phyloP scores from a whole-genome alignment of 192 early-diverging fungal species.

The Jimgerdemannia flammicorona region DNA sequence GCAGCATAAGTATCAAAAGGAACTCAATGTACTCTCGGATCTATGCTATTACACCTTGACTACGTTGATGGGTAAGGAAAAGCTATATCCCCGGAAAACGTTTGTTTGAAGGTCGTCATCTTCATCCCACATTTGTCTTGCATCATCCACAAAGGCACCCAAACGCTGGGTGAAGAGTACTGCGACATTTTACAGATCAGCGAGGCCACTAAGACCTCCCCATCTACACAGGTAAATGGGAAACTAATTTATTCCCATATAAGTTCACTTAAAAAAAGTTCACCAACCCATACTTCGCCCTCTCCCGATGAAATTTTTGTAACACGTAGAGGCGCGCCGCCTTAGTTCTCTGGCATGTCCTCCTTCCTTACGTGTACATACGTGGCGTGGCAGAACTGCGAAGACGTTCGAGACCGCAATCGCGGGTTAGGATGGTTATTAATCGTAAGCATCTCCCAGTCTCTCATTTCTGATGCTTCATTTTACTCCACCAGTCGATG shows the following conservation, averaged over 20 bases:
- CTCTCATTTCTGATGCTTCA: too few relatives aligned
- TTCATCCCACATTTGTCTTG: not conserved
- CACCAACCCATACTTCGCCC: too few relatives aligned
- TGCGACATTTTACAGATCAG: slow-evolving; percentile 81
- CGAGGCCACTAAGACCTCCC: slow-evolving; percentile 41
- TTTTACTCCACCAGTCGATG: too few relatives aligned
- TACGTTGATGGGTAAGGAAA: slow-evolving; percentile 51
- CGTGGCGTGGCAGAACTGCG: slow-evolving; percentile 28
- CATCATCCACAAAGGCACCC: slow-evolving; percentile 43
- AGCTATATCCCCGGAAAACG: not conserved
- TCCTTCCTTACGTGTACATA: slow-evolving; percentile 41
- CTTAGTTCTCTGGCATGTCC: slow-evolving; percentile 38
- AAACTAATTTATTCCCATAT: not conserved
- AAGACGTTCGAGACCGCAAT: slow-evolving; percentile 22
- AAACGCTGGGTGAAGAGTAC: slow-evolving; percentile 95
- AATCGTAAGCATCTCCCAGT: not conserved
- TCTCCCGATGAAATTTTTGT: not conserved
- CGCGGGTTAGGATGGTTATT: not conserved
- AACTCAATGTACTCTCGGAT: slow-evolving; percentile 58
- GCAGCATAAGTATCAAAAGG: slow-evolving; percentile 58
- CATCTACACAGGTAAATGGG: slow-evolving; percentile 36
- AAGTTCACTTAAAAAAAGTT: too few relatives aligned
- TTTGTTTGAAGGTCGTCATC: not conserved
- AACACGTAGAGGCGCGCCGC: slow-evolving; percentile 27
- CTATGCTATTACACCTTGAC: slow-evolving; percentile 74